Evolutionary conservation across 352 stramenopile genomes (phyloP).

Genomic region (Pythium insidiosum): DNA sequence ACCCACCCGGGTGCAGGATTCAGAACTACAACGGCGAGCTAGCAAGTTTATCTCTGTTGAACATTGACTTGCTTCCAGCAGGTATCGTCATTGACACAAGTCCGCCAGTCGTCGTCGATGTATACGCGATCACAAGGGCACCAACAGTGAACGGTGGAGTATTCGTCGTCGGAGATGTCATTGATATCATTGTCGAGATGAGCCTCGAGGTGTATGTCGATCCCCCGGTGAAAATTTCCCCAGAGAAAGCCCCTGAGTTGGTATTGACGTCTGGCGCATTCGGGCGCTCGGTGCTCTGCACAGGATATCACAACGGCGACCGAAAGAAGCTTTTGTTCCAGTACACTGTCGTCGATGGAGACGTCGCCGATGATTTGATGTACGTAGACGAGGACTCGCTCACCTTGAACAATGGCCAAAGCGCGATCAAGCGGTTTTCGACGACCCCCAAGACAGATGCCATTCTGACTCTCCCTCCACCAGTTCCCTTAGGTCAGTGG

Average conservation of each 20-base stretch:
- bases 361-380: conserved; percentile 38
- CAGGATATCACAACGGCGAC: conserved; percentile 46
- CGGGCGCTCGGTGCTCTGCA: conserved; percentile 46
- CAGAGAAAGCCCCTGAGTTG: conserved; percentile 64
- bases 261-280: conserved; percentile 42
- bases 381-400: conserved; percentile 49
- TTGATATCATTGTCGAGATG: conserved; percentile 77
- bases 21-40: conserved; percentile 63
- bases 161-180: conserved; percentile 74
- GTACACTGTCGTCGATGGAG: conserved; percentile 56
- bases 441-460: conserved; percentile 69
- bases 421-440: conserved; percentile 72
- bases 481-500: conserved; percentile 26
- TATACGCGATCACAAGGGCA: conserved; percentile 50
- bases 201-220: conserved; percentile 70
- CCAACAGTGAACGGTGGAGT: conserved; percentile 43
- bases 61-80: conserved; percentile 29
- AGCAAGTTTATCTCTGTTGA: conserved; percentile 26
- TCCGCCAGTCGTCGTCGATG: conserved; percentile 41
- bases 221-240: conserved; percentile 53
- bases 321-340: conserved; percentile 55
- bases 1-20: conserved; percentile 28
- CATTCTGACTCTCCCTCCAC: conserved; percentile 44
- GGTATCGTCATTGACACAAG: conserved; percentile 56
- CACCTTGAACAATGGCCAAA: conserved; percentile 71